Percentiles rank a stretch among this genome's conserved stretches.
phyloP scores from a whole-genome alignment of 805 yeast genomes.

The Saccharomycopsis fermentans region DNA sequence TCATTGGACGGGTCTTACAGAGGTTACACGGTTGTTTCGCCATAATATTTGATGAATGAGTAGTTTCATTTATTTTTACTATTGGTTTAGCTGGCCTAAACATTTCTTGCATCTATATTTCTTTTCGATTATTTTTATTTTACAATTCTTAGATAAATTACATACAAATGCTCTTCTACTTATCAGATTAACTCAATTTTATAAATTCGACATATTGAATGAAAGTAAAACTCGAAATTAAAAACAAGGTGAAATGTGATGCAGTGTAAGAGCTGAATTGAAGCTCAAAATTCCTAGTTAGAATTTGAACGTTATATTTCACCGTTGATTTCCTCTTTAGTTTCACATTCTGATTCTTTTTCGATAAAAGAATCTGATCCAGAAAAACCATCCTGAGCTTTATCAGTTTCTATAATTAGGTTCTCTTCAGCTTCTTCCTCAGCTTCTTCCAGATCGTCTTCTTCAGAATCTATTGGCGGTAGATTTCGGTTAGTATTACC shows the following conservation, averaged over 20 bases:
- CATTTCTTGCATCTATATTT: neutral
- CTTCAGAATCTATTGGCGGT: conserved; percentile 14
- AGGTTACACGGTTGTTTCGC: conserved; percentile 2
- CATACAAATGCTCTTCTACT: neutral
- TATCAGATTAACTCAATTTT: no score
- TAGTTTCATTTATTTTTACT: neutral
- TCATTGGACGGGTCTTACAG: conserved; percentile 2
- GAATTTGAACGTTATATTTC: no score
- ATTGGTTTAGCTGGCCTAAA: conserved; percentile 1
- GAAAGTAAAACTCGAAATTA: no score
- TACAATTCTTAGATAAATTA: neutral
- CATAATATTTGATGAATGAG: neutral
- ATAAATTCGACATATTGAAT: no score
- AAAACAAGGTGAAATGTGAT: no score
- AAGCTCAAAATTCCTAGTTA: no score
- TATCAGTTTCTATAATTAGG: conserved; percentile 19
- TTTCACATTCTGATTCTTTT: no score
- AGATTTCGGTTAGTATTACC: conserved; percentile 61
- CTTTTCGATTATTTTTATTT: neutral
- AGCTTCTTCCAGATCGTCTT: conserved; percentile 22
- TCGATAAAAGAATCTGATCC: no score
- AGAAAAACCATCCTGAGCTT: neutral
- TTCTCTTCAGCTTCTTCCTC: conserved; percentile 21
- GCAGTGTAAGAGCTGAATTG: no score
- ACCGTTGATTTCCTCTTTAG: no score